phyloP scores from a whole-genome alignment of 768 basidiomycete genomes.

The Mycena belliarum region DNA sequence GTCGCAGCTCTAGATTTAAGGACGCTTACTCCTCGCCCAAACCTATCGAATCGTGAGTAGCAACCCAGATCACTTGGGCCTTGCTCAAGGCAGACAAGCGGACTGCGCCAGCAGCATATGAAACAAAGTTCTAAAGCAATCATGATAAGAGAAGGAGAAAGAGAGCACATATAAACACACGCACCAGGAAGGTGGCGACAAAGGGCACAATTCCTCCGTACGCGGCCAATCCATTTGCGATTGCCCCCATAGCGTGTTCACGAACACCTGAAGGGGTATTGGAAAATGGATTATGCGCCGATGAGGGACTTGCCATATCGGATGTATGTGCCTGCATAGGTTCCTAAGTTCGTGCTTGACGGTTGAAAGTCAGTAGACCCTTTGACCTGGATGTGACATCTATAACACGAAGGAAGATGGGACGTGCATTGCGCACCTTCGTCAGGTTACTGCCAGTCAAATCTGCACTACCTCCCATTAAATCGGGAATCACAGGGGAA shows the following conservation, averaged over 20 bases:
- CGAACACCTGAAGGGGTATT: constrained; percentile 55
- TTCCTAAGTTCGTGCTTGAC: constrained; percentile 80
- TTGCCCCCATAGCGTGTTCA: constrained; percentile 96
- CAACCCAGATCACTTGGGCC: constrained; percentile 93
- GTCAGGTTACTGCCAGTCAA: constrained; percentile 85
- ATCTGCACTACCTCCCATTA: constrained; percentile 88
- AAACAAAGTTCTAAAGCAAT: constrained; percentile 77
- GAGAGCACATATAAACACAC: constrained; percentile 20
- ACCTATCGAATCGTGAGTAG: constrained; percentile 96
- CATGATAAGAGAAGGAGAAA: constrained; percentile 14
- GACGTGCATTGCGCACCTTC: background rate
- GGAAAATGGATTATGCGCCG: background rate
- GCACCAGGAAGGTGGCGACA: constrained; percentile 87
- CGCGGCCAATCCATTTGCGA: constrained; percentile 86
- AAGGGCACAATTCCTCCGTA: constrained; percentile 93
- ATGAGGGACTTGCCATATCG: constrained; percentile 63
- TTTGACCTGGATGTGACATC: constrained; percentile 54
- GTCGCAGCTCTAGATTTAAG: background rate
- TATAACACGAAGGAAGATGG: background rate
- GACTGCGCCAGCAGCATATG: constrained; percentile 91
- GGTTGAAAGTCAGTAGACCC: constrained; percentile 88
- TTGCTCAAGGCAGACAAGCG: constrained; percentile 86
- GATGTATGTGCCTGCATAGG: constrained; percentile 86
- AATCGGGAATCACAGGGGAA: constrained; percentile 75
- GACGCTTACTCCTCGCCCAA: constrained; percentile 70